Evolutionary conservation across 495 filamentous ascomycete species (phyloP), one percentile per base, ranked within the genome.

Genomic region (Podospora australis): DNA sequence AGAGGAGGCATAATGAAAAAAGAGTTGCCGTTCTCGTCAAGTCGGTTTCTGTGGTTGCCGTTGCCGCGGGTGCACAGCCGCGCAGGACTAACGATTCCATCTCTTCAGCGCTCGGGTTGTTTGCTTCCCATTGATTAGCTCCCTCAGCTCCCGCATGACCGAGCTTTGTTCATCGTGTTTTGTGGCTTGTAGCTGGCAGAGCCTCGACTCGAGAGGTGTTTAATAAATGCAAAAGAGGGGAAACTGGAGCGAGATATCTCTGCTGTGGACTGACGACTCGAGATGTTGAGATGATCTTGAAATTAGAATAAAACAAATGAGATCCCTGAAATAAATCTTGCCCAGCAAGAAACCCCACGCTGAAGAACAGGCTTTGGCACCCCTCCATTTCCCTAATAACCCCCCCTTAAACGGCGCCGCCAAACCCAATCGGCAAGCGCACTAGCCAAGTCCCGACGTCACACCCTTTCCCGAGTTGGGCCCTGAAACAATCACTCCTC

Each of bases 401-500:
- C 39, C n/a, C 53, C 44, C 53, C 46, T 51, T 50, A 44, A 60
- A 49, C 51, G 49, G 34, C 28, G 23, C n/a, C 29, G 11, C n/a
- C 9, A 20, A 46, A 39, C 14, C 59, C 57, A 63, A 63, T 60
- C 52, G 58, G 42, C 34, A 29, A 29, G 25, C 41, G 53, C 21
- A 4, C 25, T 43, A 14, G 7, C 32, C 8, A 6, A 20, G 17
- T 19, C 21, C 38, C 41, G 50, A 57, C 50, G 50, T 56, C 55
- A 56, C 55, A 44, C 40, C 47, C n/a, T n/a, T 51, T 32, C 48
- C 47, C 51, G 21, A 25, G 39, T 53, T 42, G 38, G 47, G 48
- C 54, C 21, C 59, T 65, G 57, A 63, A 60, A 60, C 55, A 59
- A 16, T 10, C 32, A 13, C 19, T 36, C 26, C 34, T 48, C 53